phyloP scores from a whole-genome alignment of 2,329 filamentous ascomycete genomes.

The Exophiala lecanii-corni region DNA sequence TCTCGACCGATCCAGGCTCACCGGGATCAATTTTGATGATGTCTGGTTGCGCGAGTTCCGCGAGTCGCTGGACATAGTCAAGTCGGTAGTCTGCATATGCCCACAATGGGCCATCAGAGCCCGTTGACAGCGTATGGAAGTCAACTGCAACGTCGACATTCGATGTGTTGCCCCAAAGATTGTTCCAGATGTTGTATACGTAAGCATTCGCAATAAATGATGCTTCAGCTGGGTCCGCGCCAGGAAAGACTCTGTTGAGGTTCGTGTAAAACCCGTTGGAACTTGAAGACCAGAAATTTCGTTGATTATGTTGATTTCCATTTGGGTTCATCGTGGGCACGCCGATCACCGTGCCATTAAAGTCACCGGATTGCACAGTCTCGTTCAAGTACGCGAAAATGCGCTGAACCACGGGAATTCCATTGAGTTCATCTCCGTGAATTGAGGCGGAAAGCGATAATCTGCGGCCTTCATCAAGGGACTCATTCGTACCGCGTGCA shows the following conservation, averaged over 20 bases:
- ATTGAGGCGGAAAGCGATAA: slow-evolving; percentile 8
- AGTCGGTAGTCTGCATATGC: slow-evolving; percentile 6
- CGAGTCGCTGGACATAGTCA: slow-evolving; percentile 6
- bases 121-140: slow-evolving; percentile 7
- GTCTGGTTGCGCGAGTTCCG: slow-evolving; percentile 7
- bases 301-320: slow-evolving; percentile 7
- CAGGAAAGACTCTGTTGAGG: slow-evolving; percentile 10
- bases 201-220: slow-evolving; percentile 3
- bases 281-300: slow-evolving; percentile 5
- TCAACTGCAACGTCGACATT: slow-evolving; percentile 13
- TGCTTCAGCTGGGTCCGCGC: slow-evolving; percentile 1
- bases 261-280: slow-evolving; percentile 8
- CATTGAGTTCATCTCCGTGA: slow-evolving; percentile 13
- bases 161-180: slow-evolving; percentile 9
- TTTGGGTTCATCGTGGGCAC: slow-evolving; percentile 2
- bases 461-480: slow-evolving; percentile 5
- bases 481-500: slow-evolving; percentile 6
- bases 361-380: not conserved
- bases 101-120: slow-evolving; percentile 8
- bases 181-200: slow-evolving; percentile 8
- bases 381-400: slow-evolving; percentile 7
- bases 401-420: slow-evolving; percentile 10
- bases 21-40: slow-evolving; percentile 12
- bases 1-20: slow-evolving; percentile 11
- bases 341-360: slow-evolving; percentile 3